These are phyloP conservation scores for Trichoderma parareesei DNA, from an alignment of 495 filamentous ascomycete genomes.

Conservation along the genomic window DNA sequence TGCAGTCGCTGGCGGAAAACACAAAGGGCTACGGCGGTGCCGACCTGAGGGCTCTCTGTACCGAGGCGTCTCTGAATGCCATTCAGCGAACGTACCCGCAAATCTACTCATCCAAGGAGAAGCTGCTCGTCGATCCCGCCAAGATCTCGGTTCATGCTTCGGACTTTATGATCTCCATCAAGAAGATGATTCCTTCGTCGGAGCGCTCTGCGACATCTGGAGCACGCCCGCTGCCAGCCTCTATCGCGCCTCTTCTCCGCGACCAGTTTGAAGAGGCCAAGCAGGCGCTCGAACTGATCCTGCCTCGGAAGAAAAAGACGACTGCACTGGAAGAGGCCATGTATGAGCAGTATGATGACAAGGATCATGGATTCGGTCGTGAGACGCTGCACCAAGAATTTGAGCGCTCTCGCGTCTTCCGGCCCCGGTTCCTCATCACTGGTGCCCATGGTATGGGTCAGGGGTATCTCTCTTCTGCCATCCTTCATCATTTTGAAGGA, in stretches of 20 bases:
- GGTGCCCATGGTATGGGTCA: conserved; percentile 87
- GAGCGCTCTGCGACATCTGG: conserved; percentile 77
- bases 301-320: conserved; percentile 73
- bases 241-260: conserved; percentile 74
- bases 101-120: conserved; percentile 85
- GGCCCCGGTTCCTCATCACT: conserved; percentile 73
- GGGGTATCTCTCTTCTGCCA: conserved; percentile 77
- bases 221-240: conserved; percentile 65
- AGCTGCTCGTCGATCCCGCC: conserved; percentile 78
- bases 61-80: conserved; percentile 96
- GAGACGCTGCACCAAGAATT: conserved; percentile 88
- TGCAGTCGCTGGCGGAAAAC: conserved; percentile 70
- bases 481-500: conserved; percentile 84
- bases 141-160: conserved; percentile 78
- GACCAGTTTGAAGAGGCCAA: conserved; percentile 60
- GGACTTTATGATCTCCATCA: conserved; percentile 94
- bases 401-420: conserved; percentile 78
- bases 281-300: conserved; percentile 58
- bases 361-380: conserved; percentile 66
- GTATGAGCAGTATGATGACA: conserved; percentile 76
- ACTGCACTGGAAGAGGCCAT: conserved; percentile 92
- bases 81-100: conserved; percentile 94
- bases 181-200: conserved; percentile 92
- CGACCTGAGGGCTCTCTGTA: conserved; percentile 87
- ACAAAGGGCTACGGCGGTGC: conserved; percentile 97